These are phyloP conservation scores for Chaetomium cochliodes DNA, from an alignment of 495 filamentous ascomycete genomes.

Conservation along the genomic window DNA sequence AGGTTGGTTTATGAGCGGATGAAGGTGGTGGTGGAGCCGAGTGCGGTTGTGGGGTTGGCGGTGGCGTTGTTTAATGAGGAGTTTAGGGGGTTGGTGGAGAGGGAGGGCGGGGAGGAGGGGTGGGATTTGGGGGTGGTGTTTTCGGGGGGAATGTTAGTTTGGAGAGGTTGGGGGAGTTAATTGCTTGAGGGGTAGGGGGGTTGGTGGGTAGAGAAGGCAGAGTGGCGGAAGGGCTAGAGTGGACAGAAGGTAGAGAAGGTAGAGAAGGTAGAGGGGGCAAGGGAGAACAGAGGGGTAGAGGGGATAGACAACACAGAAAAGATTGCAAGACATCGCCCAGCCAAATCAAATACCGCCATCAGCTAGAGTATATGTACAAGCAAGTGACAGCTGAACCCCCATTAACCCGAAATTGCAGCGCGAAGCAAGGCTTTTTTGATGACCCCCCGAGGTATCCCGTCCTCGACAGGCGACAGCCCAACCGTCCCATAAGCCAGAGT, in stretches of 20 bases:
- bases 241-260: background rate
- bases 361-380: constrained; percentile 31
- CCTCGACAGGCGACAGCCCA: constrained; percentile 17
- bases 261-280: background rate
- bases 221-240: background rate
- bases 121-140: constrained; percentile 89
- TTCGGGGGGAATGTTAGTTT: constrained; percentile 90
- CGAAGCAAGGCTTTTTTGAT: constrained; percentile 28
- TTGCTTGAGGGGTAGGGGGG: constrained; percentile 27
- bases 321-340: background rate
- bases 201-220: background rate
- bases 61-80: constrained; percentile 82
- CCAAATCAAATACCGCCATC: constrained; percentile 16
- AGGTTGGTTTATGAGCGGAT: constrained; percentile 79
- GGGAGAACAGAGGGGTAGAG: background rate
- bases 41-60: constrained; percentile 80
- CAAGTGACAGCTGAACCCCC: constrained; percentile 24
- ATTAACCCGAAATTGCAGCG: constrained; percentile 10
- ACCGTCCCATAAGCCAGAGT: constrained; percentile 22
- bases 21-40: constrained; percentile 92
- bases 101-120: constrained; percentile 66
- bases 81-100: constrained; percentile 68
- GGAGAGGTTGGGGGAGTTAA: constrained; percentile 69
- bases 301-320: background rate
- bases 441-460: constrained; percentile 31